Evolutionary conservation across 169 alveolate genomes (phyloP).

Genomic region (Plasmodium vivax): DNA sequence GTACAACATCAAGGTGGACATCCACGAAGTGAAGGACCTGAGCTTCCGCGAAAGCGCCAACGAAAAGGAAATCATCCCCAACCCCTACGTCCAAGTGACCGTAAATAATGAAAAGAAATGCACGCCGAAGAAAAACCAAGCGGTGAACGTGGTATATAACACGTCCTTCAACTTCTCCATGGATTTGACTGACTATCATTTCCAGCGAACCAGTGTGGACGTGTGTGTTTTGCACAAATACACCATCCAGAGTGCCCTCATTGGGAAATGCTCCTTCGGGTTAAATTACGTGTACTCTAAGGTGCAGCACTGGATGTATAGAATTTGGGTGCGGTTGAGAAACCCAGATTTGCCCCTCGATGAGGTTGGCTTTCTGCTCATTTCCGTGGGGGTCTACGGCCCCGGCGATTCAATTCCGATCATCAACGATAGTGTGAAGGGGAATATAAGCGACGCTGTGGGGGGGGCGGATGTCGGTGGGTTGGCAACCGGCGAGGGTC

Average conservation of each 20-base stretch:
- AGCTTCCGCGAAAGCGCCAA: constrained; percentile 85
- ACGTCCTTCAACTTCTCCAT: constrained; percentile 86
- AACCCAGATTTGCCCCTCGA: constrained; percentile 79
- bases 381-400: constrained; percentile 88
- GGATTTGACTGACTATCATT: constrained; percentile 82
- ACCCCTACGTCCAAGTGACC: constrained; percentile 81
- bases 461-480: neutral
- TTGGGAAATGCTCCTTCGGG: constrained; percentile 88
- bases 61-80: constrained; percentile 85
- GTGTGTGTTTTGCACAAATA: constrained; percentile 86
- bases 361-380: constrained; percentile 81
- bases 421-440: constrained; percentile 82
- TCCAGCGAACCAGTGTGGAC: constrained; percentile 84
- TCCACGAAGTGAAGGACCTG: constrained; percentile 89
- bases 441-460: constrained; percentile 8
- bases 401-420: constrained; percentile 90
- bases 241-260: constrained; percentile 85
- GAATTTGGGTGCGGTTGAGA: constrained; percentile 87
- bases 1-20: constrained; percentile 87
- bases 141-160: constrained; percentile 85
- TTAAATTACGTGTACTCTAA: constrained; percentile 85
- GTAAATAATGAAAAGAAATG: constrained; percentile 77
- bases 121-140: constrained; percentile 82
- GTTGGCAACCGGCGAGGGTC: neutral
- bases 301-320: constrained; percentile 88